Evolutionary conservation across 352 stramenopile species (phyloP), one percentile per base, ranked within the genome.

Genomic region (Saprolegnia parasitica): DNA sequence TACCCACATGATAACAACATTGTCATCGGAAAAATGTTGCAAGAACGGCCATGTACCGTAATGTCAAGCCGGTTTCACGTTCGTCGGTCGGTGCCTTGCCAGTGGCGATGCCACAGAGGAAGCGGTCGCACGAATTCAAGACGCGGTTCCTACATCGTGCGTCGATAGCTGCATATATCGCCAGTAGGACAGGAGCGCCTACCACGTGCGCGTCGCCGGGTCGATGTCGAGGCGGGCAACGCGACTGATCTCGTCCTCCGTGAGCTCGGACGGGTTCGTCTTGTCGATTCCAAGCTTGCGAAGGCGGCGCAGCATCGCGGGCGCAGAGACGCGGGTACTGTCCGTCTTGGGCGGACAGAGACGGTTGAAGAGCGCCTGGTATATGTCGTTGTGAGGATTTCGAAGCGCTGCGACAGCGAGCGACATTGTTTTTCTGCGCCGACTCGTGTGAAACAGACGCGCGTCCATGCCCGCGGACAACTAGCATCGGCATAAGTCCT

Each of bases 141-240:
- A 99, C 97, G 16, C 97, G 89, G 68, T 98, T 91, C 94, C 87
- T 97, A 8, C 23, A 23, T 0, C 13, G 18, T 60, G 13, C 29
- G 18, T 20, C 29, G 52, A 35, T 35, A 35, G 2, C 29, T 35
- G 29, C 29, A 11, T n/a, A n/a, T n/a, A n/a, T 5, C 29, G 29
- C 29, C 5, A 35, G 29, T 2, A 35, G 29, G 29, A 5, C 29
- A 35, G 29, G 29, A 35, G 29, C 29, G 29, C 29, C 13, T 32
- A 63, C 56, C 56, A 63, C 10, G 83, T 96, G 61, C 97, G 98
- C 39, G 92, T 98, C 37, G 87, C 79, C 0, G 89, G 88, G 67
- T 99, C 96, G 70, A 99, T 97, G 79, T 99, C 92, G 16, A 99
- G 81, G 47, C 96, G 83, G 21, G 86, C 95, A 77, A 99, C 99